These are phyloP conservation scores for Chimonanthus salicifolius DNA, from an alignment of 164 flowering plant species.

Conservation along the genomic window DNA sequence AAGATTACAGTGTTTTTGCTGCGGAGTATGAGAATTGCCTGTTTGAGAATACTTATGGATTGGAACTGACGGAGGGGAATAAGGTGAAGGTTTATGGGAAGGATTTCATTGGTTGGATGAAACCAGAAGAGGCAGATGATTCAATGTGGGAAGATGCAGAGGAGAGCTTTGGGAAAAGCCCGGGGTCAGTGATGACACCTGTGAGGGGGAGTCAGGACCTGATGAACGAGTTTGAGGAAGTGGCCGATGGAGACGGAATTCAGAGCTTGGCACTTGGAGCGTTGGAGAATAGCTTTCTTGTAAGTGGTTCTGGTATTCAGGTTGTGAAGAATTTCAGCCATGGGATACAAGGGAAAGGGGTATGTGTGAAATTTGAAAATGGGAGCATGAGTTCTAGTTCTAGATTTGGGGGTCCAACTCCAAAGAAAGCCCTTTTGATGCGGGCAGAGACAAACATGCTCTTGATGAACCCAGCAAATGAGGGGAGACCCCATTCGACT, in stretches of 20 bases:
- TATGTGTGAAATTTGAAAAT: conserved; percentile 52
- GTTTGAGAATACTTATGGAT: conserved; percentile 78
- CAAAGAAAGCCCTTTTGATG: conserved; percentile 78
- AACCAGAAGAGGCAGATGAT: conserved; percentile 87
- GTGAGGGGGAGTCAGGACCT: conserved; percentile 44
- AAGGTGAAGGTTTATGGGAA: conserved; percentile 85
- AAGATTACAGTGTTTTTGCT: conserved; percentile 54
- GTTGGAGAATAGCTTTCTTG: conserved; percentile 90
- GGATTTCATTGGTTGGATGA: conserved; percentile 87
- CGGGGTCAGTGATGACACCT: conserved; percentile 33
- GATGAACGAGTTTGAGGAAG: conserved; percentile 90
- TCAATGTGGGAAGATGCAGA: conserved; percentile 90
- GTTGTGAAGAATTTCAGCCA: conserved; percentile 87
- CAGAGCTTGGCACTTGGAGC: conserved; percentile 97
- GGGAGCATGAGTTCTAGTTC: conserved; percentile 33
- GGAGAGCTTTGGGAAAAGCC: conserved; percentile 35
- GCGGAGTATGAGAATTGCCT: conserved; percentile 58
- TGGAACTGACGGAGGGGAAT: conserved; percentile 62
- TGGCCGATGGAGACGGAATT: conserved; percentile 66
- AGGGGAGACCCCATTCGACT: conserved; percentile 47
- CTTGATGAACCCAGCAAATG: conserved; percentile 66
- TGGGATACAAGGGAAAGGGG: conserved; percentile 95
- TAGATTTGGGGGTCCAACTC: conserved; percentile 22
- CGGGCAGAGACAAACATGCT: conserved; percentile 88
- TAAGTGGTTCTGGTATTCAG: conserved; percentile 77